Evolutionary conservation across 345 rosid genomes (phyloP).

Genomic region (Populus ilicifolia): DNA sequence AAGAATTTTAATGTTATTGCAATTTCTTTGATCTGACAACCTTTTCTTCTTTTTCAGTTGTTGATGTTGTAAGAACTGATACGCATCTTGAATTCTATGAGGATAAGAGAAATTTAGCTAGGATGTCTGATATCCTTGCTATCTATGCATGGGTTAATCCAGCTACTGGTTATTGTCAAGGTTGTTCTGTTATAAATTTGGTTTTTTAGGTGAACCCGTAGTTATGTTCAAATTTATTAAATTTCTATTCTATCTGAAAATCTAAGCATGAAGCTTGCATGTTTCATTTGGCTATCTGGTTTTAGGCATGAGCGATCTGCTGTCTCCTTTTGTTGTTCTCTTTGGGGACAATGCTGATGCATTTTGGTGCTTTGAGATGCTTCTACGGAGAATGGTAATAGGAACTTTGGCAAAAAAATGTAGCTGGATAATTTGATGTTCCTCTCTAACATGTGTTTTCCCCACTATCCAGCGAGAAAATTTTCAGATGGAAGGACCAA

Average conservation of each 20-base stretch:
- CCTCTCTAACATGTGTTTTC: conserved; percentile 22
- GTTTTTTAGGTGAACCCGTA: background rate
- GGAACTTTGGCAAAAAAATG: conserved; percentile 6
- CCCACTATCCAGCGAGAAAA: conserved; percentile 59
- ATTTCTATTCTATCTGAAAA: background rate
- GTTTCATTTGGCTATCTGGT: conserved; percentile 26
- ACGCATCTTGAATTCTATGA: conserved; percentile 87
- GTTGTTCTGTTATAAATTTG: conserved; percentile 29
- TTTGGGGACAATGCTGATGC: conserved; percentile 94
- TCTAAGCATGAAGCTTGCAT: conserved; percentile 9
- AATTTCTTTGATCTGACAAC: conserved; percentile 17
- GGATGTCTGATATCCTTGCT: conserved; percentile 94
- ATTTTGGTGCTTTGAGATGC: conserved; percentile 99
- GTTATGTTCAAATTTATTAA: background rate
- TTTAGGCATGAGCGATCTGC: conserved; percentile 89
- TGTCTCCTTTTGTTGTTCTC: conserved; percentile 87
- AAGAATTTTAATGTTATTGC: background rate
- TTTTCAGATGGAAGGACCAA: conserved; percentile 90
- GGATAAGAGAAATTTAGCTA: conserved; percentile 74
- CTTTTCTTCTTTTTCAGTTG: conserved; percentile 46
- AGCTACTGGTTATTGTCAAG: conserved; percentile 95
- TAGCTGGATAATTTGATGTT: conserved; percentile 9
- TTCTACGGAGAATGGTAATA: conserved; percentile 83
- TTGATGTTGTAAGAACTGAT: conserved; percentile 94
- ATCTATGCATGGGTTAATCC: conserved; percentile 98